Base-by-base conservation (phyloP, 139 green algal genomes). In the Asterochloris erici region DNA sequence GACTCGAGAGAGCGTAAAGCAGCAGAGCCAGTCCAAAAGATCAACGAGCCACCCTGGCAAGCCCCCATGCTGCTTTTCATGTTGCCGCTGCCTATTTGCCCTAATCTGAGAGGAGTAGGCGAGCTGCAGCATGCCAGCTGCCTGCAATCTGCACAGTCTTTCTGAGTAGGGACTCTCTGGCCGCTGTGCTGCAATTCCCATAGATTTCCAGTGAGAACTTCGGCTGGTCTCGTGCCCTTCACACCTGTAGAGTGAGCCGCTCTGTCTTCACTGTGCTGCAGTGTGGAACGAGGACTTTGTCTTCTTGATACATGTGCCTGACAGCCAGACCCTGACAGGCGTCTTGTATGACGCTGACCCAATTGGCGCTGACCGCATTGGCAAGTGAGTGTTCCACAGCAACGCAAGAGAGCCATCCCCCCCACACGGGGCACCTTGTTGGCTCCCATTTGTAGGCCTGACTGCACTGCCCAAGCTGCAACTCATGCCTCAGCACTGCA, bases 301-400 rank as follows among this genome's bases (percentile, higher is more conserved):
- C 15, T 81, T 85, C 63, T 75, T 85, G 82, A 75, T 85, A 29
- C 82, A 85, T 63, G 64, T 81, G 28, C 82, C 82, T 13, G 74
- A 79, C 12, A 63, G 77, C 19, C 74, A 85, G 38, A 29, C 78
- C 28, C 28, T 85, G 64, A 85, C 69, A 16, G 75, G 63, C 14
- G 75, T 71, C 23, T 29, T 85, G 24, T 82, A 82, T 29, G 66
- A 85, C 62, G 71, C 64, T 47, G 63, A 77, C 54, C 21, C 24
- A 0, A n/a, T 85, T 13, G 70, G 63, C 12, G 23, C 74, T 38
- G 75, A 85, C 29, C 74, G 81, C 74, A 81, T 85, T 38, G 82
- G 81, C 63, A 78, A 63, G 76, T 80, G 24, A 38, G 14, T 54
- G 15, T 15, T 76, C 15, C 14, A 27, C 38, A 54, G 4, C 38